phyloP scores from a whole-genome alignment of 140 eudicot species.

The Stevia rebaudiana region DNA sequence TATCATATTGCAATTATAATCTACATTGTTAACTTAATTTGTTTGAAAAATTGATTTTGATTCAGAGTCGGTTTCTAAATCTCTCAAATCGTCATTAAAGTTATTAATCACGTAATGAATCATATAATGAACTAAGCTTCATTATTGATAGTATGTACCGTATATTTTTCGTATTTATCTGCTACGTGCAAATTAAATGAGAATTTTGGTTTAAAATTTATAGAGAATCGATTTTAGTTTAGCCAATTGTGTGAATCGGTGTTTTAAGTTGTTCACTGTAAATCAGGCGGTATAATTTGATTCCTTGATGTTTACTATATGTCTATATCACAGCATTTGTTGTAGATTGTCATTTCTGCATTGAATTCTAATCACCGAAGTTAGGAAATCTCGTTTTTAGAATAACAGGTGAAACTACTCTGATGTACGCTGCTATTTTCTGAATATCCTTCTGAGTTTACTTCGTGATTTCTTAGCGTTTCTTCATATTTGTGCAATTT shows the following conservation, averaged over 20 bases:
- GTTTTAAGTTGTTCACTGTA: neutral
- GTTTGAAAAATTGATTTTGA: neutral
- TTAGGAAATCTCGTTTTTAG: neutral
- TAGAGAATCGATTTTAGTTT: neutral
- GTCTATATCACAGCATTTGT: neutral
- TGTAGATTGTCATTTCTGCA: conserved; percentile 3
- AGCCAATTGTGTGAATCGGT: neutral
- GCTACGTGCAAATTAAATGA: neutral
- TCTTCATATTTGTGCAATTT: neutral
- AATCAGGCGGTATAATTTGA: neutral
- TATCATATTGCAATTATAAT: neutral
- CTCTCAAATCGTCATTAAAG: neutral
- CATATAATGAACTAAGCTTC: neutral
- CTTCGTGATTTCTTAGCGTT: neutral
- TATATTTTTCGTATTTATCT: neutral
- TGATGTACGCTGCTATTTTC: neutral
- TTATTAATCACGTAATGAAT: no score
- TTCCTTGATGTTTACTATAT: neutral
- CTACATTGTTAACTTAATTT: neutral
- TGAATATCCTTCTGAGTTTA: neutral
- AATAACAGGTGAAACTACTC: neutral
- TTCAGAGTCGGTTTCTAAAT: neutral
- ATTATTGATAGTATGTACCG: neutral
- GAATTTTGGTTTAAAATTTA: neutral
- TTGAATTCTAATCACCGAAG: conserved; percentile 11